Base-by-base conservation (phyloP, 345 rosid genomes). In the Acer campestre region DNA sequence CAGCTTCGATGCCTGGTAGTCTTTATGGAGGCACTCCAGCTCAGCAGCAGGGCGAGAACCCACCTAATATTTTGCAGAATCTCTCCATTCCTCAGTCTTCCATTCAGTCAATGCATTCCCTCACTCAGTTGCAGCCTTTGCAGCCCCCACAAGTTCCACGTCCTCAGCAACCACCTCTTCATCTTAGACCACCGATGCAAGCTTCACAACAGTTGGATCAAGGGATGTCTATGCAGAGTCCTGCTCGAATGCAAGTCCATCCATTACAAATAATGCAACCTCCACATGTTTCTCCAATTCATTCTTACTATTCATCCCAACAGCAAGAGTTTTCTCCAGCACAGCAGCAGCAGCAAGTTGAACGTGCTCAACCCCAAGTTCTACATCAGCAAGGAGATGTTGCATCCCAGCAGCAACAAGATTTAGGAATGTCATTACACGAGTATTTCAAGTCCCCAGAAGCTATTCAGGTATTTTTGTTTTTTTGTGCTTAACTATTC, bases 391-490 rank as follows among this genome's bases (percentile, higher is more conserved):
- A 85, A 84, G 89, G 88, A 12, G 93, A 88, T 78, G 84, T 67
- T 80, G 73, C 87, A 67, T 81, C 89, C 59, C 91, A 89, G 84
- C 94, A 80, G 82, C 92, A 85, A 71, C 90, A 88, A 79, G 98
- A 92, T 67, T 74, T 90, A 48, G 98, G 94, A 83, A 88, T 92
- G 90, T 92, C 98, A 64, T 84, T 96, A 66, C 90, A 93, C 2
- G 99, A 96, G 80, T 94, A 85, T 81, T 91, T 96, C 80, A 89
- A 88, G 84, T 95, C 95, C 77, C 98, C 98, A 67, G 93, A 94
- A 91, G 97, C 97, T 76, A 96, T 96, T 77, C 90, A 95, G 95
- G 98, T 96, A 82, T 42, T 68, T 73, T n/a, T 59, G 20, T 3
- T 9, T 59, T 74, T 75, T 42, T 49, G 53, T 61, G 61, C 67